Base-by-base conservation (phyloP, 2,329 filamentous ascomycete species). In the Botrytis hyacinthi region DNA sequence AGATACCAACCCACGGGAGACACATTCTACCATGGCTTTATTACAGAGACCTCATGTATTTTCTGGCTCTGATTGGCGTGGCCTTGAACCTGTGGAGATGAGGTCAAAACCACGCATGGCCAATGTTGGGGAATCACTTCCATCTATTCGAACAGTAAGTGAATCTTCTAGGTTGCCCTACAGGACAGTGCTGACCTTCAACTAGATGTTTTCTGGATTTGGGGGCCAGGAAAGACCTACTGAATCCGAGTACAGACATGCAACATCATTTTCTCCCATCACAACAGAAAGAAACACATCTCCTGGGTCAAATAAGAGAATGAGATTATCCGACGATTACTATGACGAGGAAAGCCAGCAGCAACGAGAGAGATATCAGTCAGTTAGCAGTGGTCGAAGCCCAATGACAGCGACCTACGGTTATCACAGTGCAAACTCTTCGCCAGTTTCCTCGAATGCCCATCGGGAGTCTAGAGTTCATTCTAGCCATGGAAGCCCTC, bases 241-340 rank as follows among this genome's bases (percentile, higher is more conserved):
- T 32, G 69, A 54, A 32, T 26, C 59, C 29, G 71, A 46, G 26
- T 69, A 59, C 40, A 72, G 32, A 32, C 66, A 69, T 32, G 6
- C 37, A 3, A 42, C 22, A 61, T 26, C 63, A 48, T 60, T 57
- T 46, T 72, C 65, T n/a, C 65, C 71, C 8, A 22, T 16, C 37
- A 37, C 29, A 44, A 22, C 51, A 69, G 48, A 67, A 44, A 48
- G 29, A 35, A 72, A 69, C 16, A 57, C 35, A 42, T 72, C 71
- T n/a, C 71, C 71, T n/a, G 37, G 42, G 37, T 72, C 61, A n/a
- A 72, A 48, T 10, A 69, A 72, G n/a, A 72, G 51, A 69, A 35
- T 63, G 63, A 60, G 62, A 60, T 7, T 51, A 46, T 60, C 71
- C 26, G 35, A 37, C 22, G 40, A 60, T 40, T 35, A 40, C 20